These are phyloP conservation scores for Lasiosphaeria hispida DNA, from an alignment of 495 filamentous ascomycete species.

Conservation along the genomic window DNA sequence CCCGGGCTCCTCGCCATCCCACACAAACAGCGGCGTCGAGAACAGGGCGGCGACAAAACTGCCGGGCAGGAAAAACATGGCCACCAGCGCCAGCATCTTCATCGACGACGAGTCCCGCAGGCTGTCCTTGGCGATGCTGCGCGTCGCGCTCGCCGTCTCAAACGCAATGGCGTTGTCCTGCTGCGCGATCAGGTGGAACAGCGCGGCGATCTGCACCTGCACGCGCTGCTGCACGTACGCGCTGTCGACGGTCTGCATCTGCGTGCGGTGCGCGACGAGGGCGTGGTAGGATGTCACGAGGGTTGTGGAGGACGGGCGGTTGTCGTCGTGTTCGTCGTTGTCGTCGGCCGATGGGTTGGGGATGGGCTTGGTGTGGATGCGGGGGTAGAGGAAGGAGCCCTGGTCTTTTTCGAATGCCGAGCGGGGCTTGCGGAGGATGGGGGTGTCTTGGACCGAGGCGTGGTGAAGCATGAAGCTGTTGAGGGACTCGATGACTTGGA, in stretches of 20 bases:
- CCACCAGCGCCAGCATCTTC: slow-evolving; percentile 53
- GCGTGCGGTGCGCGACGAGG: slow-evolving; percentile 19
- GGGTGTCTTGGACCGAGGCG: not conserved
- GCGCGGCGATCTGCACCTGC: slow-evolving; percentile 30
- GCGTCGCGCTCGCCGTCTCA: slow-evolving; percentile 27
- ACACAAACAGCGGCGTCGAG: slow-evolving; percentile 27
- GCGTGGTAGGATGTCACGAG: not conserved
- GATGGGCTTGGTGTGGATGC: not conserved
- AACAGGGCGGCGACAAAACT: slow-evolving; percentile 46
- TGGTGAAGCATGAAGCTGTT: slow-evolving; percentile 25
- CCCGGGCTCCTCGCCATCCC: slow-evolving; percentile 19
- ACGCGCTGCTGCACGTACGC: slow-evolving; percentile 32
- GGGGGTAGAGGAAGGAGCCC: not conserved
- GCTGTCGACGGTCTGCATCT: slow-evolving; percentile 30
- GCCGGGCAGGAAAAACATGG: slow-evolving; percentile 54
- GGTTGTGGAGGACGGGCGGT: not conserved
- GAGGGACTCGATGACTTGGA: slow-evolving; percentile 25
- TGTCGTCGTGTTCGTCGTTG: not conserved
- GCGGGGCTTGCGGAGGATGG: not conserved
- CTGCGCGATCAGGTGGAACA: slow-evolving; percentile 33
- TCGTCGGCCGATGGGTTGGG: not conserved
- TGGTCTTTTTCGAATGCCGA: too few relatives aligned
- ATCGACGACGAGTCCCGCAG: slow-evolving; percentile 49
- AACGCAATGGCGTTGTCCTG: slow-evolving; percentile 33
- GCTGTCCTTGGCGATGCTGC: slow-evolving; percentile 40